A percentile compares a stretch with the other conserved stretches of the same genome.
Conservation (phyloP, 2,329 filamentous ascomycete genomes). For the Stachybotrys chlorohalonatus region DNA sequence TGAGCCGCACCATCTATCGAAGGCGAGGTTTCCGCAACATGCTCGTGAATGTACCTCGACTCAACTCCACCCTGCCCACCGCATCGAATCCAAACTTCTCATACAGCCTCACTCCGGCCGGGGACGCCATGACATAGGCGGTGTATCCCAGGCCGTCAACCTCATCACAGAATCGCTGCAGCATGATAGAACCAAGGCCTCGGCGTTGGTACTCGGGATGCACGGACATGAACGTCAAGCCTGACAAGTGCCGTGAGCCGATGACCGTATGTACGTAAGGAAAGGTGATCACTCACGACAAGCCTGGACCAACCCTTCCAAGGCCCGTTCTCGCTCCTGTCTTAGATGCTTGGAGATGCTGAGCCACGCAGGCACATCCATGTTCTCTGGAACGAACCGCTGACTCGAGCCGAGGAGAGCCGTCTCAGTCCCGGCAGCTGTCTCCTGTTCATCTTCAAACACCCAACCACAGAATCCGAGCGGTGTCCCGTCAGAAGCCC, state of each 20-base stretch:
- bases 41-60: background rate
- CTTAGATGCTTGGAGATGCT: slow-evolving; percentile 1
- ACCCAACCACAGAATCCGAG: background rate
- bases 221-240: slow-evolving; percentile 1
- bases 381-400: background rate
- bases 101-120: slow-evolving; percentile 2
- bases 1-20: background rate
- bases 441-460: background rate
- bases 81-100: slow-evolving; percentile 1
- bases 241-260: background rate
- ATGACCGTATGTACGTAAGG: background rate
- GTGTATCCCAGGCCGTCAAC: background rate
- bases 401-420: background rate
- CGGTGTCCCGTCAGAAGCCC: background rate
- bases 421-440: background rate
- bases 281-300: background rate
- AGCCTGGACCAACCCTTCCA: background rate
- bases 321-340: background rate
- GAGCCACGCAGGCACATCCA: background rate
- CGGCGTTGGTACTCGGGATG: background rate
- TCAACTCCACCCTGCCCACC: background rate
- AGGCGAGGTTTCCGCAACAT: background rate
- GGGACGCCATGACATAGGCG: slow-evolving; percentile 2
- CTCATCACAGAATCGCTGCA: background rate
- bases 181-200: slow-evolving; percentile 1